Evolutionary conservation across 2,329 filamentous ascomycete species (phyloP).

Genomic region (Verticillium longisporum): DNA sequence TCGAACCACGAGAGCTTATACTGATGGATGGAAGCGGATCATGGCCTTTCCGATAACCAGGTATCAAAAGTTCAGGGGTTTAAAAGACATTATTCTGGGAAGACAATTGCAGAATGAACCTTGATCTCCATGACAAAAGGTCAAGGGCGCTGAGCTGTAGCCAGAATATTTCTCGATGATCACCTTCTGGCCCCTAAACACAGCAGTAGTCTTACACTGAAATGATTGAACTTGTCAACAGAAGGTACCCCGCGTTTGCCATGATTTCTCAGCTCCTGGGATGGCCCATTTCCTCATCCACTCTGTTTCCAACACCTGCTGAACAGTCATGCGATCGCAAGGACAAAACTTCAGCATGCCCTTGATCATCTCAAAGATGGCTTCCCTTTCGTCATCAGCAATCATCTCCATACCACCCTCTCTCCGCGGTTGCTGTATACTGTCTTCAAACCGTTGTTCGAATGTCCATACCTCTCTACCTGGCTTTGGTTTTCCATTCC

Average conservation of each 20-base stretch:
- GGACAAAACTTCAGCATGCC: slow-evolving; percentile 11
- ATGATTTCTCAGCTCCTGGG: slow-evolving; percentile 3
- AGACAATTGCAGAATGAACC: too few species aligned
- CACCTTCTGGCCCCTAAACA: too few species aligned
- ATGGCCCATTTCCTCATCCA: slow-evolving; percentile 12
- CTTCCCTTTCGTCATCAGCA: slow-evolving; percentile 5
- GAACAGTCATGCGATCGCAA: slow-evolving; percentile 8
- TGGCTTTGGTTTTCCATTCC: slow-evolving; percentile 3
- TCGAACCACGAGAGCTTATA: too few species aligned
- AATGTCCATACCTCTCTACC: slow-evolving; percentile 15
- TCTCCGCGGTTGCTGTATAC: slow-evolving; percentile 19
- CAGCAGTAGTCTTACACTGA: too few species aligned
- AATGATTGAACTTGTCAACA: background rate
- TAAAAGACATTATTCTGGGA: too few species aligned
- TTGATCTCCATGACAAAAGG: too few species aligned
- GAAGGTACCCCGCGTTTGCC: background rate
- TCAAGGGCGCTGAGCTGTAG: too few species aligned
- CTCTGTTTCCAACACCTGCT: slow-evolving; percentile 8
- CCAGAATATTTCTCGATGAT: too few species aligned
- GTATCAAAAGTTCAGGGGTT: too few species aligned
- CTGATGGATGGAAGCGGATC: too few species aligned
- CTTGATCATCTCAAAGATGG: slow-evolving; percentile 9
- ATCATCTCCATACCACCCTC: slow-evolving; percentile 3
- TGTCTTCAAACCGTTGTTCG: slow-evolving; percentile 21
- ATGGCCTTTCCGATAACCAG: too few species aligned